These are phyloP conservation scores for Peronospora belbahrii DNA, from an alignment of 352 stramenopile species.

Conservation along the genomic window DNA sequence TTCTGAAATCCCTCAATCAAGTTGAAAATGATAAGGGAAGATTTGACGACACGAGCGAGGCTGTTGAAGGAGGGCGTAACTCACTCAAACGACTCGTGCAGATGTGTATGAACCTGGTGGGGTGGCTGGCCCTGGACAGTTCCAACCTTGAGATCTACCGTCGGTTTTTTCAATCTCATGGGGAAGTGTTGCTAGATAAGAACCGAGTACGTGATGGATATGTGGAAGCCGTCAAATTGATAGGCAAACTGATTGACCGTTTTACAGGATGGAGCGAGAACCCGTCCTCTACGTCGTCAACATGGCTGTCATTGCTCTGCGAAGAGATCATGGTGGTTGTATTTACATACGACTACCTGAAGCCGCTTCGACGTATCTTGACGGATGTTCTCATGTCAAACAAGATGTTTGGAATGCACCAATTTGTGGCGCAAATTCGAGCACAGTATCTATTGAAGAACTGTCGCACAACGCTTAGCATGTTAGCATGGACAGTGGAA, in stretches of 20 bases:
- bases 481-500: not conserved
- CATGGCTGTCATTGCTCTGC: slow-evolving; percentile 16
- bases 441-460: slow-evolving; percentile 22
- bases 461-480: not conserved
- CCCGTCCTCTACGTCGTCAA: slow-evolving; percentile 1
- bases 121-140: slow-evolving; percentile 26
- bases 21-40: not conserved
- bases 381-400: slow-evolving; percentile 24
- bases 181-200: slow-evolving; percentile 25
- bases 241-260: slow-evolving; percentile 23
- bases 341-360: slow-evolving; percentile 29
- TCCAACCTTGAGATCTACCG: slow-evolving; percentile 25
- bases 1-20: slow-evolving; percentile 13
- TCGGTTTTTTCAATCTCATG: slow-evolving; percentile 16
- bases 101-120: slow-evolving; percentile 20
- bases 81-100: slow-evolving; percentile 13
- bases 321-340: slow-evolving; percentile 33
- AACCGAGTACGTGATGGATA: slow-evolving; percentile 22
- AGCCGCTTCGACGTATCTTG: slow-evolving; percentile 20
- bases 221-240: slow-evolving; percentile 21
- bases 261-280: slow-evolving; percentile 12
- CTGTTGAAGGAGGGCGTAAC: not conserved
- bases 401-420: slow-evolving; percentile 29
- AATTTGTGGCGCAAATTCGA: slow-evolving; percentile 33
- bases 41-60: not conserved